Conservation (phyloP, 2,329 filamentous ascomycete species). For the Neofusicoccum ribis region DNA sequence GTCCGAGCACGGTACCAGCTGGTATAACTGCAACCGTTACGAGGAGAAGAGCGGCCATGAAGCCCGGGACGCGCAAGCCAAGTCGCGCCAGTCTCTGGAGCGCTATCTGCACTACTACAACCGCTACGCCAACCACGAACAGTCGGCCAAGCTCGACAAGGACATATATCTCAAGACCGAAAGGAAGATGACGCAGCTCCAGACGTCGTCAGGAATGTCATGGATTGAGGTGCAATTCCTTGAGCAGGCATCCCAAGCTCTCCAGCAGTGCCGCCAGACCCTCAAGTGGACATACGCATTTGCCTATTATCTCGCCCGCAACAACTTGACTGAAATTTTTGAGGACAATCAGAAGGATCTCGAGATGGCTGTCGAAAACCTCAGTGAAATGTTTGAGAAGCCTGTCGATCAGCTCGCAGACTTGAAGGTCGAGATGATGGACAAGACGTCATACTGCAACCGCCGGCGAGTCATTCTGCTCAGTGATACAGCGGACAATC, state of each 20-base stretch:
- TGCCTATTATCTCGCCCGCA: conserved; percentile 92
- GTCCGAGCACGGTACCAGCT: conserved; percentile 97
- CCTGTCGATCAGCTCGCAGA: conserved; percentile 81
- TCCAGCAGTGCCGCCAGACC: conserved; percentile 96
- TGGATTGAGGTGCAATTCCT: conserved; percentile 99
- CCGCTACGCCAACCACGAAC: conserved; percentile 97
- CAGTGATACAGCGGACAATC: conserved; percentile 88
- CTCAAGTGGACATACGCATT: conserved; percentile 99
- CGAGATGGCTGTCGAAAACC: conserved; percentile 92
- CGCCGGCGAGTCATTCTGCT: conserved; percentile 86
- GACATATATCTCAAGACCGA: conserved; percentile 96
- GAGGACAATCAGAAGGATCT: conserved; percentile 98
- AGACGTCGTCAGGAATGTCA: conserved; percentile 90
- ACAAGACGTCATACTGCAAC: conserved; percentile 97
- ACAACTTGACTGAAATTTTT: conserved; percentile 95
- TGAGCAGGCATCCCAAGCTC: conserved; percentile 85
- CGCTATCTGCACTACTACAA: conserved; percentile 99
- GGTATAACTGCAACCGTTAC: conserved; percentile 98
- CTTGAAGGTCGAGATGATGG: conserved; percentile 95
- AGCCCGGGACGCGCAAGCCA: conserved; percentile 87
- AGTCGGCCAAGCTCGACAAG: conserved; percentile 93
- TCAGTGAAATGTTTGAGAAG: conserved; percentile 99
- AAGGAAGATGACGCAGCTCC: conserved; percentile 97
- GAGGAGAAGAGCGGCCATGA: conserved; percentile 94
- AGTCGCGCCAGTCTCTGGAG: conserved; percentile 84